phyloP scores from a whole-genome alignment of 805 yeast species.

The Lipomyces starkeyi region DNA sequence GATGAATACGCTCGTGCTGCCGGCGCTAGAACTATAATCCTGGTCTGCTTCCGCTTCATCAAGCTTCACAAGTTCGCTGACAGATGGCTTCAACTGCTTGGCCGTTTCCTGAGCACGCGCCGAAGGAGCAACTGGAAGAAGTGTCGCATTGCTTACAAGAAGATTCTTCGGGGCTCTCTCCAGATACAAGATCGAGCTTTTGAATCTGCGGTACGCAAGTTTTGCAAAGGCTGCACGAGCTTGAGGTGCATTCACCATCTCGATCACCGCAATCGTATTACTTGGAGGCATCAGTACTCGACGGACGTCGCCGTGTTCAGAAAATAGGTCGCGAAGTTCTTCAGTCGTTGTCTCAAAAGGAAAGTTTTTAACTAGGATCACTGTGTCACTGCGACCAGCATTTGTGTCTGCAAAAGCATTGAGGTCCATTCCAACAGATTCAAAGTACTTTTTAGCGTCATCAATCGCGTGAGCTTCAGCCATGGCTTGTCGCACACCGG shows the following conservation, averaged over 20 bases:
- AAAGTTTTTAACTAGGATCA: conserved; percentile 86
- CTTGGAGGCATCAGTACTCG: conserved; percentile 93
- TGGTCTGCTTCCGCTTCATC: conserved; percentile 48
- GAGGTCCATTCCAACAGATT: conserved; percentile 82
- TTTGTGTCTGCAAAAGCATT: conserved; percentile 63
- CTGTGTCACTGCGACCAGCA: conserved; percentile 68
- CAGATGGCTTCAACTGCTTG: conserved; percentile 36
- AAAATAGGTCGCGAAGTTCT: conserved; percentile 82
- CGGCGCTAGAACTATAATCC: conserved; percentile 44
- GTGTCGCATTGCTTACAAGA: conserved; percentile 55
- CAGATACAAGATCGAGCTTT: conserved; percentile 82
- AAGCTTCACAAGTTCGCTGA: conserved; percentile 21
- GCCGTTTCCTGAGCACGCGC: conserved; percentile 46
- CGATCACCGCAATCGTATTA: conserved; percentile 94
- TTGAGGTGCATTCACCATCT: conserved; percentile 77
- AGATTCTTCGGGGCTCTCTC: conserved; percentile 93
- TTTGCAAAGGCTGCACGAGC: conserved; percentile 91
- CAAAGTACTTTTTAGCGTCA: conserved; percentile 87
- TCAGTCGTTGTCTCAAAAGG: conserved; percentile 83
- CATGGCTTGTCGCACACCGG: conserved; percentile 95
- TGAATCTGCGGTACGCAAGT: conserved; percentile 84
- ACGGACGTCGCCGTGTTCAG: conserved; percentile 77
- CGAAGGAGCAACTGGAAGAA: conserved; percentile 33
- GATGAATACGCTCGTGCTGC: conserved; percentile 86
- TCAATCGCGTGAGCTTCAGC: conserved; percentile 97